Evolutionary conservation across 495 filamentous ascomycete genomes (phyloP), one percentile per base, ranked within the genome.

Genomic region (Endocarpon pusillum): DNA sequence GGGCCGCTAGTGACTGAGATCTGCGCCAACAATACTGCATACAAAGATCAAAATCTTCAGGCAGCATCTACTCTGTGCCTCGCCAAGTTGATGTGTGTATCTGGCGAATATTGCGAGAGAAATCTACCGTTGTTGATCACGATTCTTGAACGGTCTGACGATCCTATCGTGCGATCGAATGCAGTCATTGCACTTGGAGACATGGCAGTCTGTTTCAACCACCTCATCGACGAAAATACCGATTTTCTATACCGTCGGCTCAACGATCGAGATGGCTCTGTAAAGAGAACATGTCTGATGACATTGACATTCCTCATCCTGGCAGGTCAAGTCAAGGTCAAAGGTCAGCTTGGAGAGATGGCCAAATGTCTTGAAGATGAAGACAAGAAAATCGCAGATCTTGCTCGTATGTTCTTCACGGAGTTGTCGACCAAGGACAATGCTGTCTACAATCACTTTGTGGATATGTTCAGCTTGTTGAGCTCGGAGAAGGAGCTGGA

Each of bases 161-260:
- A 94, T 41, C 76, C 89, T 2, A 87, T 84, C 19, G 85, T 84
- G 21, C 74, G 89, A 25, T 86, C 79, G 47, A 99, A 99, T 50
- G 84, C 86, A 8, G 89, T 99, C 20, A 91, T 99, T 41, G 86
- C 91, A 0, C 69, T 99, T 0, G 89, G 91, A 24, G 89, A 99
- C 40, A 99, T 99, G 89, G 89, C 89, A 1, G 89, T 99, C 14
- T 94, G 85, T 65, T 96, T 96, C 66, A 99, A 99, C 49, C 89
- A 99, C 44, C 72, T 99, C 23, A 94, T 99, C 37, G 89, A 99
- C 46, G 89, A 99, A 55, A 96, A 96, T 49, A 99, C 91, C 0
- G 89, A 99, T 43, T 99, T 94, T 64, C 55, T 99, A 24, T 99
- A 99, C 49, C 74, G 86, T 16, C 73, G 89, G 21, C 67, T 99